These are phyloP conservation scores for Zoysia pacifica DNA, from an alignment of 176 grass and related monocot genomes.

Conservation along the genomic window DNA sequence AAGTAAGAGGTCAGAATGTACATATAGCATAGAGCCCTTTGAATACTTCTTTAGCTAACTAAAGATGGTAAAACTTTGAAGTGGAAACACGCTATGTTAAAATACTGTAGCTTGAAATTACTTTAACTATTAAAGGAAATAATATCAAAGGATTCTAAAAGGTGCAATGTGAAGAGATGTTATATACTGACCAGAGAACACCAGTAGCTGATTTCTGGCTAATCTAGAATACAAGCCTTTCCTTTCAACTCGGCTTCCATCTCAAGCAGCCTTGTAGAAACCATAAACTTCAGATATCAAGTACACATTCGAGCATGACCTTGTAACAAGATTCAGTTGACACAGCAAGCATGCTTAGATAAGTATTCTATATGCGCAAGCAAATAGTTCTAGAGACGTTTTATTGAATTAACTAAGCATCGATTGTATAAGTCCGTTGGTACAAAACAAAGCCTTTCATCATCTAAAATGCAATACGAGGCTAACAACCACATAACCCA, in stretches of 20 bases:
- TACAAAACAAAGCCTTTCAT: too few species aligned
- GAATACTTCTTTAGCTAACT: slow-evolving; percentile 45
- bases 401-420: neutral
- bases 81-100: neutral
- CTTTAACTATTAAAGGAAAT: neutral
- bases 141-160: neutral
- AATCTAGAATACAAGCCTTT: slow-evolving; percentile 88
- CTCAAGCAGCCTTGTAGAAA: slow-evolving; percentile 54
- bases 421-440: too few species aligned
- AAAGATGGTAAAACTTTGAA: neutral
- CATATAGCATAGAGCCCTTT: slow-evolving; percentile 61
- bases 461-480: too few species aligned
- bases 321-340: neutral
- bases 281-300: neutral
- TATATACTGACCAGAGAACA: slow-evolving; percentile 75
- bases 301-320: neutral
- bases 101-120: slow-evolving; percentile 5
- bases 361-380: neutral
- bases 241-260: slow-evolving; percentile 71
- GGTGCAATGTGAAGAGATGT: neutral
- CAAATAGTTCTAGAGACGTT: neutral
- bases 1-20: neutral
- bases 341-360: too few species aligned
- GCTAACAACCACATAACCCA: too few species aligned
- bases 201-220: slow-evolving; percentile 71